phyloP scores from a whole-genome alignment of 345 rosid species.

The Salix arbutifolia region DNA sequence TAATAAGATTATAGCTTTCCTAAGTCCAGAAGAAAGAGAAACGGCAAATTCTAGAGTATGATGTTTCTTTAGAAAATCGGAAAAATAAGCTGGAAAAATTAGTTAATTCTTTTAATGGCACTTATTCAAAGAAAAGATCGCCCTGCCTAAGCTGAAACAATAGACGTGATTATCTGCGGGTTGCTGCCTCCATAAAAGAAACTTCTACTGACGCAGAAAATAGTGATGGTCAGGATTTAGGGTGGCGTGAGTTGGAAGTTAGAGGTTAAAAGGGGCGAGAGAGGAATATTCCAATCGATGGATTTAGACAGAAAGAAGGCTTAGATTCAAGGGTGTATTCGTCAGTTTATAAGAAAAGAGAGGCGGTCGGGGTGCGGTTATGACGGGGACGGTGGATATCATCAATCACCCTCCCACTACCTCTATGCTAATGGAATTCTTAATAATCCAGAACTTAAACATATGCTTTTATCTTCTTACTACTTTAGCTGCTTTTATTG shows the following conservation, averaged over 20 bases:
- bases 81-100: background rate
- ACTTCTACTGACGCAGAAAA: background rate
- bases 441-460: background rate
- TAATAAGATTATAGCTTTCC: background rate
- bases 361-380: background rate
- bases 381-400: too few relatives aligned
- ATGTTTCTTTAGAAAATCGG: background rate
- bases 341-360: background rate
- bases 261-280: too few relatives aligned
- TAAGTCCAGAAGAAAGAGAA: background rate
- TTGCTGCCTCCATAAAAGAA: background rate
- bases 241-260: background rate
- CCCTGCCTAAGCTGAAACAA: too few relatives aligned
- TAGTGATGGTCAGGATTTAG: background rate
- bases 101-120: background rate
- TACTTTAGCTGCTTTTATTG: constrained; percentile 2
- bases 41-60: background rate
- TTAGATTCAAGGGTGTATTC: background rate
- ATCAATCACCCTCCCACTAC: background rate
- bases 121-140: background rate
- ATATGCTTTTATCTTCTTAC: background rate
- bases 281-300: too few relatives aligned
- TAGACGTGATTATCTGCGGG: background rate
- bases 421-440: background rate
- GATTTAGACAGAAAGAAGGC: background rate